A percentile compares a stretch with the other conserved stretches of the same genome.
phyloP scores from a whole-genome alignment of 805 yeast genomes.

The Candida peoriensis region DNA sequence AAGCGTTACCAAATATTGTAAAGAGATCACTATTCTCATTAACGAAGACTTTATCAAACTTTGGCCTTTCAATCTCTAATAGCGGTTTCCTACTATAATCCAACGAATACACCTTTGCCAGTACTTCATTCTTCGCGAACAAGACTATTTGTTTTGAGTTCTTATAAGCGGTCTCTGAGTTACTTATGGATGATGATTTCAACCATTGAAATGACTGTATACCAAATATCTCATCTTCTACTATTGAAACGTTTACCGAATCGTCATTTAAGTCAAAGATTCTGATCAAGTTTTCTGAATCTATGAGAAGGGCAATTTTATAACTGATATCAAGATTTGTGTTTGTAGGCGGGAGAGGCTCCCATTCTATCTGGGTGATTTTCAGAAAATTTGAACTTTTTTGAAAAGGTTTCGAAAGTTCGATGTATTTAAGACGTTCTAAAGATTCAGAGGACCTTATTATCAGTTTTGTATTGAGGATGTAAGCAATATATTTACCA shows the following conservation, averaged over 20 bases:
- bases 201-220: slow-evolving; percentile 17
- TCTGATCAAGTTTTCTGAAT: slow-evolving; percentile 4
- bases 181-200: background rate
- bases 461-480: slow-evolving; percentile 11
- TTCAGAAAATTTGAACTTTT: too few species aligned
- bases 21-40: background rate
- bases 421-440: slow-evolving; percentile 7
- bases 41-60: background rate
- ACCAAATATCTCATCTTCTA: slow-evolving; percentile 17
- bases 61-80: slow-evolving; percentile 14
- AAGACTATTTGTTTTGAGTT: slow-evolving; percentile 15
- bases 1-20: slow-evolving; percentile 1
- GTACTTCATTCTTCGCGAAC: slow-evolving; percentile 8
- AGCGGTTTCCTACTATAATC: slow-evolving; percentile 7
- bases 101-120: slow-evolving; percentile 12
- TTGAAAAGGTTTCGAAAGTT: slow-evolving; percentile 4
- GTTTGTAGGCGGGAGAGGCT: slow-evolving; percentile 6
- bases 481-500: slow-evolving; percentile 12
- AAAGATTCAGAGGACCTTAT: slow-evolving; percentile 11
- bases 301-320: slow-evolving; percentile 14
- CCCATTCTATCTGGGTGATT: slow-evolving; percentile 17
- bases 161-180: slow-evolving; percentile 14
- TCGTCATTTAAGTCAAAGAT: slow-evolving; percentile 12
- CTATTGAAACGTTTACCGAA: slow-evolving; percentile 9
- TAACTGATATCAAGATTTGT: too few species aligned